These are phyloP conservation scores for Penicillium ochrochloron DNA, from an alignment of 495 filamentous ascomycete genomes.

Conservation along the genomic window DNA sequence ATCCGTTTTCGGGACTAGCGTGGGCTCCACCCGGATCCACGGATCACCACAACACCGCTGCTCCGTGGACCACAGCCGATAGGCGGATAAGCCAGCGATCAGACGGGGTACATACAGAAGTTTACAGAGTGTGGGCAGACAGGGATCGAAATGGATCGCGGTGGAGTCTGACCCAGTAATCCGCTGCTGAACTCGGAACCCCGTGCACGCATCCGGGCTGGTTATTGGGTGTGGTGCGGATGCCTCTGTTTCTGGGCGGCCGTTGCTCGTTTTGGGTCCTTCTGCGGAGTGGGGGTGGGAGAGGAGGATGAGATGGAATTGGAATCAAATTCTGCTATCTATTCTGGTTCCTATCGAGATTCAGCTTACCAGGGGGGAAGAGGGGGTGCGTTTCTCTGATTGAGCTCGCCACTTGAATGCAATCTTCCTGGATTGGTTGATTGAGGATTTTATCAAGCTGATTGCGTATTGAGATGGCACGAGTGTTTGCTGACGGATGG, in stretches of 20 bases:
- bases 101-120: neutral
- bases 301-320: neutral
- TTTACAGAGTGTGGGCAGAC: no score
- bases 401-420: neutral
- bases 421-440: neutral
- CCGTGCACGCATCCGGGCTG: constrained; percentile 23
- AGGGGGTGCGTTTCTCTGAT: neutral
- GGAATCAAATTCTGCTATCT: neutral
- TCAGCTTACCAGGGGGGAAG: neutral
- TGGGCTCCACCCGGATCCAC: neutral
- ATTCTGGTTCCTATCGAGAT: neutral
- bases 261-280: neutral
- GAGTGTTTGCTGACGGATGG: neutral
- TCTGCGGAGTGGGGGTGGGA: constrained; percentile 1
- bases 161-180: neutral
- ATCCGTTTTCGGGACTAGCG: constrained; percentile 14
- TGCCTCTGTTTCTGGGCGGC: neutral
- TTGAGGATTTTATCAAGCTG: neutral
- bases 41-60: neutral
- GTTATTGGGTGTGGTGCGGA: constrained; percentile 19
- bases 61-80: neutral
- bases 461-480: neutral
- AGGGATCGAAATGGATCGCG: neutral
- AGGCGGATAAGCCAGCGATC: constrained; percentile 2
- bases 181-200: constrained; percentile 6